Conservation (phyloP, 1,139 yeast species). For the Hyphopichia buzzinii region DNA sequence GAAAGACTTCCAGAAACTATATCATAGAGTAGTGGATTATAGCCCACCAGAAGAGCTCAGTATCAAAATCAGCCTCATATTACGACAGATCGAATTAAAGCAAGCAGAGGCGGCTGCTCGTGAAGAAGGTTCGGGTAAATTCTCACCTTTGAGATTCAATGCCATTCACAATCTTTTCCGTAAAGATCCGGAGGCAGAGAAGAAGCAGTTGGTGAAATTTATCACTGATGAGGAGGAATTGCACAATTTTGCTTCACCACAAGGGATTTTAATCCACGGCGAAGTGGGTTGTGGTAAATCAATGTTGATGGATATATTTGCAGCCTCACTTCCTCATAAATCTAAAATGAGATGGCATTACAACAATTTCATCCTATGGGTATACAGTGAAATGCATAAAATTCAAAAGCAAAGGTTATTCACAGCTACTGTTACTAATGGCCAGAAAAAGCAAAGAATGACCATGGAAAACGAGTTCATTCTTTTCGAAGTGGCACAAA, state of each 20-base stretch:
- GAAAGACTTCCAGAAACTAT: slow-evolving; percentile 62
- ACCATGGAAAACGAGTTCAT: slow-evolving; percentile 63
- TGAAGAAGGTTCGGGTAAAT: slow-evolving; percentile 8
- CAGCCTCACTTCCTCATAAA: slow-evolving; percentile 58
- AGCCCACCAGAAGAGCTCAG: slow-evolving; percentile 53
- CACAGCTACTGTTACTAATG: slow-evolving; percentile 28
- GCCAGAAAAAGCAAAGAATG: slow-evolving; percentile 28
- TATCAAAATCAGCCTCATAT: slow-evolving; percentile 45
- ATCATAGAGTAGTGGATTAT: slow-evolving; percentile 59
- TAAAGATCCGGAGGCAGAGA: slow-evolving; percentile 27
- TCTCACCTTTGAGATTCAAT: slow-evolving; percentile 16
- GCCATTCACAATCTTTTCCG: slow-evolving; percentile 21
- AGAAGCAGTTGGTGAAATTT: slow-evolving; percentile 41
- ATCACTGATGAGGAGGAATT: slow-evolving; percentile 66
- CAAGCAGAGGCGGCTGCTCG: slow-evolving; percentile 20
- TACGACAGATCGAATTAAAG: slow-evolving; percentile 46
- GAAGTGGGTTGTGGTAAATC: slow-evolving; percentile 79
- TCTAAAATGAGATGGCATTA: slow-evolving; percentile 73
- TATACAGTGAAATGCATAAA: slow-evolving; percentile 58
- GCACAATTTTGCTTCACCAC: slow-evolving; percentile 55
- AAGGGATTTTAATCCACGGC: slow-evolving; percentile 65
- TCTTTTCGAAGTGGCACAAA: slow-evolving; percentile 65
- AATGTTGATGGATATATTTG: slow-evolving; percentile 72
- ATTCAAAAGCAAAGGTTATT: slow-evolving; percentile 45
- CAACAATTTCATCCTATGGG: slow-evolving; percentile 67